A percentile compares a stretch with the other conserved stretches of the same genome.
Evolutionary conservation across 345 rosid species (phyloP).

Genomic region (Erucastrum elatum): DNA sequence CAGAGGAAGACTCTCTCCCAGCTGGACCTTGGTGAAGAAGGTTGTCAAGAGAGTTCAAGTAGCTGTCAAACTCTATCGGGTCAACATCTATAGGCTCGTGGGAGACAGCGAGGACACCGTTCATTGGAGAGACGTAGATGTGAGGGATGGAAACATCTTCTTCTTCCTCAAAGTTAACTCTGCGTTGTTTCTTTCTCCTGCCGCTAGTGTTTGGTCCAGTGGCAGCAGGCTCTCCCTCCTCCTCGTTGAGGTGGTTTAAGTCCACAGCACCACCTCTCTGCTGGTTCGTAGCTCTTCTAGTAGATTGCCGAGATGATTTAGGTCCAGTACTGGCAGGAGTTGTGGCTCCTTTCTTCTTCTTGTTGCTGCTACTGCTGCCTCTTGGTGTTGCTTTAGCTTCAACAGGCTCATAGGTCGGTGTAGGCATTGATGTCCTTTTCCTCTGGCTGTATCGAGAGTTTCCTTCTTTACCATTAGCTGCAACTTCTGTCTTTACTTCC

Average conservation of each 20-base stretch:
- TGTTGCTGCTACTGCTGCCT: conserved; percentile 30
- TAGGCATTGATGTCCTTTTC: conserved; percentile 46
- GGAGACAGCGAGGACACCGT: background rate
- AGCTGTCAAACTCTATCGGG: background rate
- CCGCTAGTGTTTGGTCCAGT: conserved; percentile 17
- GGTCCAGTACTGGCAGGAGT: conserved; percentile 28
- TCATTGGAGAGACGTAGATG: conserved; percentile 37
- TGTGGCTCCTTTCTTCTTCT: conserved; percentile 39
- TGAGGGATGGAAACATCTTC: conserved; percentile 40
- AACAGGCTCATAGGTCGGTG: conserved; percentile 12
- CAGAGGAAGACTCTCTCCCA: background rate
- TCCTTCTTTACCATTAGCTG: conserved; percentile 25
- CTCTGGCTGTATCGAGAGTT: conserved; percentile 30
- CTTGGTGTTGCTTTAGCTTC: conserved; percentile 27
- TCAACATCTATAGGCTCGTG: background rate
- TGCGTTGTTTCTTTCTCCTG: conserved; percentile 31
- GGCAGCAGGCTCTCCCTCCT: background rate
- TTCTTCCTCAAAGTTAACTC: conserved; percentile 29
- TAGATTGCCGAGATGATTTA: conserved; percentile 43
- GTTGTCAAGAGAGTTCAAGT: background rate
- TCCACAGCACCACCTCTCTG: conserved; percentile 39
- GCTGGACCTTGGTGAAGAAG: background rate
- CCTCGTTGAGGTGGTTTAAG: conserved; percentile 30
- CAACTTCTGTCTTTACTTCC: conserved; percentile 21
- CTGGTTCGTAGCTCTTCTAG: conserved; percentile 22